A percentile compares a stretch with the other conserved stretches of the same genome.
phyloP scores from a whole-genome alignment of 371 early-diverging fungal genomes.

The Syncephalastrum racemosum region DNA sequence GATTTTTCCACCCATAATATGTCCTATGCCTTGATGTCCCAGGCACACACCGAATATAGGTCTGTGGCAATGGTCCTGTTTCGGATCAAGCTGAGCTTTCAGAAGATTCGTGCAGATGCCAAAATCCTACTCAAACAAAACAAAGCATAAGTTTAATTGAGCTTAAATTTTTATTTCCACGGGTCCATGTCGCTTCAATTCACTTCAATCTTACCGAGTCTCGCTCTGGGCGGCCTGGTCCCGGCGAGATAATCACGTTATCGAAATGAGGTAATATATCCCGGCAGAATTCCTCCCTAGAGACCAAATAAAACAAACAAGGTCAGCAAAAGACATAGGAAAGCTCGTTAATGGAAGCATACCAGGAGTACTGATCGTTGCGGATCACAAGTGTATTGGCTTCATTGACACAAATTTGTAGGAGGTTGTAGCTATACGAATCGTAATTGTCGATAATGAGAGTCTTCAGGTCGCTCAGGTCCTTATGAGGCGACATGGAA shows the following conservation, averaged over 20 bases:
- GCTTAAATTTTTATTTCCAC: constrained; percentile 5
- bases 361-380: constrained; percentile 90
- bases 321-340: neutral
- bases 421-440: constrained; percentile 93
- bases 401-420: constrained; percentile 64
- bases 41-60: constrained; percentile 98
- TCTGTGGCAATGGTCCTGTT: constrained; percentile 26
- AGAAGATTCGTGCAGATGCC: constrained; percentile 77
- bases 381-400: constrained; percentile 76
- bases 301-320: neutral
- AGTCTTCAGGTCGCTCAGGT: constrained; percentile 25
- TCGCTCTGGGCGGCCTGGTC: constrained; percentile 82
- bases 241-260: constrained; percentile 90
- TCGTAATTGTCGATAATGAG: constrained; percentile 96
- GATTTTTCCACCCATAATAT: constrained; percentile 78
- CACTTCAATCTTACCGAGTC: constrained; percentile 15
- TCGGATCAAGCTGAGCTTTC: constrained; percentile 42
- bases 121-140: constrained; percentile 69
- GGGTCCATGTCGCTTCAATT: neutral
- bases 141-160: neutral
- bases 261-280: constrained; percentile 82
- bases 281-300: constrained; percentile 56
- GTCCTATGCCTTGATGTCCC: constrained; percentile 94
- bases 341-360: constrained; percentile 6
- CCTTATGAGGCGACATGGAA: too few relatives aligned